A percentile compares a stretch with the other conserved stretches of the same genome.
Conservation (phyloP, 2,329 filamentous ascomycete species). For the Fusarium cyanostomum region DNA sequence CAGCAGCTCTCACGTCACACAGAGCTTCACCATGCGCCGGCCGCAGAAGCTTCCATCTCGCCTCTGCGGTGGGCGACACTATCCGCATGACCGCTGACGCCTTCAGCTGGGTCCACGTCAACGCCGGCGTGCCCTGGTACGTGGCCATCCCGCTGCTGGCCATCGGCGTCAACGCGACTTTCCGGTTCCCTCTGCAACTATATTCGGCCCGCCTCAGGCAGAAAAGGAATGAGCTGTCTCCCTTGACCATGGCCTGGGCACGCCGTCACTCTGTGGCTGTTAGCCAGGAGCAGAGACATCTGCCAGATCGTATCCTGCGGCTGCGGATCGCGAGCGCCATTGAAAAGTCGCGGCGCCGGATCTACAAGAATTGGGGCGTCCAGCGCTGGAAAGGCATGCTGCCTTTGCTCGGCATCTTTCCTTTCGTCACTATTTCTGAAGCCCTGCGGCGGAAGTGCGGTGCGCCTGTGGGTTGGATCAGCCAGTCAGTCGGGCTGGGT, state of each 20-base stretch:
- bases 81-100: conserved; percentile 54
- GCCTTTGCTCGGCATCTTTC: conserved; percentile 53
- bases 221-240: conserved; percentile 43
- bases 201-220: conserved; percentile 50
- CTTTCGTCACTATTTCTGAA: conserved; percentile 63
- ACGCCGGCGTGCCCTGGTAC: conserved; percentile 61
- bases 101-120: conserved; percentile 55
- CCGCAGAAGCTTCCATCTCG: conserved; percentile 48
- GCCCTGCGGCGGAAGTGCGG: conserved; percentile 57
- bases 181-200: conserved; percentile 58
- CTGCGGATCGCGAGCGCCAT: conserved; percentile 39
- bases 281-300: not conserved
- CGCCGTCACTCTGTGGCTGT: conserved; percentile 36
- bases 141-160: conserved; percentile 63
- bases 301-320: conserved; percentile 33
- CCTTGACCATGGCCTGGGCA: conserved; percentile 48
- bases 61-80: conserved; percentile 44
- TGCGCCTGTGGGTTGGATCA: conserved; percentile 45
- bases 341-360: conserved; percentile 45
- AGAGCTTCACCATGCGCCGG: conserved; percentile 11
- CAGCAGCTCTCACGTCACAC: conserved; percentile 5
- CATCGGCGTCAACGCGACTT: conserved; percentile 54
- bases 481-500: conserved; percentile 45
- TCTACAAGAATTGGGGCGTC: conserved; percentile 53
- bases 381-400: conserved; percentile 59